These are phyloP conservation scores for Monsonia emarginata DNA, from an alignment of 441 rosid genomes.

Conservation along the genomic window DNA sequence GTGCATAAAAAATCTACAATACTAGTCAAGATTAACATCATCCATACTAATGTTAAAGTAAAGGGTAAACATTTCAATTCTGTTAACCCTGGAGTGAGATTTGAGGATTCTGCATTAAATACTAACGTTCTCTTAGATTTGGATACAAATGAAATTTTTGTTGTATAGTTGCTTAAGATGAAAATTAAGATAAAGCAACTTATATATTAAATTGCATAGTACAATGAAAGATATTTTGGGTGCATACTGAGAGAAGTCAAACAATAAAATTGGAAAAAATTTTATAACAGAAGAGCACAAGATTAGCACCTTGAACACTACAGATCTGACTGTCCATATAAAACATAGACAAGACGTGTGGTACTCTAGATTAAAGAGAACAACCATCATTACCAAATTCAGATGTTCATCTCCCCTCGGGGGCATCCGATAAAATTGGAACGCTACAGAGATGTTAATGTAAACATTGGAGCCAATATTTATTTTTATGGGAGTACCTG, in stretches of 20 bases:
- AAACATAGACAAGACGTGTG: neutral
- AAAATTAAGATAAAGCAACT: neutral
- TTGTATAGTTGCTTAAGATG: neutral
- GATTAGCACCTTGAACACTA: neutral
- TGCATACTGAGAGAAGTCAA: too few species aligned
- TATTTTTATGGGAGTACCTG: slow-evolving; percentile 41
- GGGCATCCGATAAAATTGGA: too few species aligned
- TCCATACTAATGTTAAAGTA: neutral
- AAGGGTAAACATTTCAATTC: neutral
- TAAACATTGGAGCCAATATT: slow-evolving; percentile 1
- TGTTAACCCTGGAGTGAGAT: neutral
- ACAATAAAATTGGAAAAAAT: too few species aligned
- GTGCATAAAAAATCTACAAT: neutral
- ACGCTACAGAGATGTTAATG: too few species aligned
- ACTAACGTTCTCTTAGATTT: neutral
- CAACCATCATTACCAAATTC: neutral
- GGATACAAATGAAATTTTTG: neutral
- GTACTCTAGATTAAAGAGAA: neutral
- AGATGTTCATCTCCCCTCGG: neutral
- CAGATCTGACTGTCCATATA: too few species aligned
- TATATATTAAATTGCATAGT: neutral
- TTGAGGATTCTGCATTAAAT: neutral
- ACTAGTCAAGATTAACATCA: neutral
- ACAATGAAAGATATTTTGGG: neutral
- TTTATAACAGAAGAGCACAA: neutral